These are phyloP conservation scores for Asterionellopsis glacialis DNA, from an alignment of 108 stramenopile species.

Conservation along the genomic window DNA sequence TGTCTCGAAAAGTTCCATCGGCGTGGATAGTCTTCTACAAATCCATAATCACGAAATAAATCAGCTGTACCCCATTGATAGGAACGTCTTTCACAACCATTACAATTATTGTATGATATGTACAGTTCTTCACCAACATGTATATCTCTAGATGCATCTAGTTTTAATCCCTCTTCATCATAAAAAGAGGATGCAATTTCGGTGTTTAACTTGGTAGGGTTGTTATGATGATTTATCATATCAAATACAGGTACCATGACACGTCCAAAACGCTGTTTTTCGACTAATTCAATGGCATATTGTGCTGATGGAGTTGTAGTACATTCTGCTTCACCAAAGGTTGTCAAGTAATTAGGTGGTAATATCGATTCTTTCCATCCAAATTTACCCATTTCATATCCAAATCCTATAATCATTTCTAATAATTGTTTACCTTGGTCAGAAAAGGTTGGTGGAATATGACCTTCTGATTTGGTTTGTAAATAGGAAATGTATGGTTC, in stretches of 20 bases:
- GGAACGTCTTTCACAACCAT: slow-evolving; percentile 27
- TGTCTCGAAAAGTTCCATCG: slow-evolving; percentile 51
- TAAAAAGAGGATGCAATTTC: slow-evolving; percentile 9
- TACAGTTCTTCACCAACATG: slow-evolving; percentile 58
- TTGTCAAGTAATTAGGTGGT: slow-evolving; percentile 7
- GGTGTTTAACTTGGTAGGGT: slow-evolving; percentile 26
- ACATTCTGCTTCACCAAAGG: slow-evolving; percentile 10
- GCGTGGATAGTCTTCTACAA: slow-evolving; percentile 74
- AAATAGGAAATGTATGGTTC: slow-evolving; percentile 56
- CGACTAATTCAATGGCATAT: too few species aligned
- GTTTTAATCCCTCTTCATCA: slow-evolving; percentile 20
- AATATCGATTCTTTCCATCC: background rate
- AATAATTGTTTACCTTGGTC: slow-evolving; percentile 36
- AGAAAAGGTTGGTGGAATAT: slow-evolving; percentile 40
- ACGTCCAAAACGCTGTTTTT: too few species aligned
- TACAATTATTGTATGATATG: slow-evolving; percentile 64
- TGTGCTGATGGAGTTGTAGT: too few species aligned
- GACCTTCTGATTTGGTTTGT: slow-evolving; percentile 26
- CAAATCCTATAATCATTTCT: slow-evolving; percentile 11
- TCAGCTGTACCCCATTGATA: slow-evolving; percentile 53
- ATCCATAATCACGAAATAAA: slow-evolving; percentile 69
- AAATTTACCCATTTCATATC: slow-evolving; percentile 1
- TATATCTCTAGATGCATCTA: slow-evolving; percentile 35
- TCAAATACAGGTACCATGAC: slow-evolving; percentile 69
- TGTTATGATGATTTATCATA: slow-evolving; percentile 67